Evolutionary conservation across 345 rosid genomes (phyloP).

Genomic region (Laguncularia racemosa): DNA sequence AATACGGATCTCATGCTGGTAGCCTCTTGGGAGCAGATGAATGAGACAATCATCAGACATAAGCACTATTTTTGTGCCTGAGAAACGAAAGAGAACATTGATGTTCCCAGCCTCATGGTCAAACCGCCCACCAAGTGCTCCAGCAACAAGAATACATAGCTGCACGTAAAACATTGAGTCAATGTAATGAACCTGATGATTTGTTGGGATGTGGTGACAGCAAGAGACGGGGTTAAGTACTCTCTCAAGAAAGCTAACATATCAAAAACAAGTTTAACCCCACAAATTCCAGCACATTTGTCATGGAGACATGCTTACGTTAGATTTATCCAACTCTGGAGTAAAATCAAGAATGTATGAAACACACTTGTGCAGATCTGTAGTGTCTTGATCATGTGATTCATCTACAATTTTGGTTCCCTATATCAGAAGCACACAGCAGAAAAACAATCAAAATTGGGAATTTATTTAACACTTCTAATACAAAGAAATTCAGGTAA

Average conservation of each 20-base stretch:
- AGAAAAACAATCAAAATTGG: slow-evolving; percentile 4
- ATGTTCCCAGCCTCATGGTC: slow-evolving; percentile 94
- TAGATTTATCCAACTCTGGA: slow-evolving; percentile 37
- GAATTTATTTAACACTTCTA: background rate
- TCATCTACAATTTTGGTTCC: slow-evolving; percentile 74
- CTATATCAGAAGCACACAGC: slow-evolving; percentile 24
- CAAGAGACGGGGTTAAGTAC: background rate
- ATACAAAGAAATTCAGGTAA: background rate
- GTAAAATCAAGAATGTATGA: slow-evolving; percentile 36
- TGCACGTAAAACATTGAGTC: slow-evolving; percentile 5
- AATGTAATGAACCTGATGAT: background rate
- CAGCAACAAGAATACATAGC: slow-evolving; percentile 84
- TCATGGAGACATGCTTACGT: slow-evolving; percentile 27
- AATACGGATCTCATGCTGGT: slow-evolving; percentile 54
- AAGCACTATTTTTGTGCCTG: slow-evolving; percentile 46
- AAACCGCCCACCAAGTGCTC: slow-evolving; percentile 96
- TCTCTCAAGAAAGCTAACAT: background rate
- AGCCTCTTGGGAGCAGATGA: slow-evolving; percentile 65
- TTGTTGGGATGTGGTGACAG: background rate
- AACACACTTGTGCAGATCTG: slow-evolving; percentile 88
- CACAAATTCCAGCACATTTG: background rate
- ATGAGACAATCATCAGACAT: slow-evolving; percentile 76
- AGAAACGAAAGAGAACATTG: slow-evolving; percentile 61
- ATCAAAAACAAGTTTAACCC: background rate
- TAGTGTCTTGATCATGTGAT: slow-evolving; percentile 92